These are phyloP conservation scores for Adenanthera pavonina DNA, from an alignment of 306 rosid genomes.

Conservation along the genomic window DNA sequence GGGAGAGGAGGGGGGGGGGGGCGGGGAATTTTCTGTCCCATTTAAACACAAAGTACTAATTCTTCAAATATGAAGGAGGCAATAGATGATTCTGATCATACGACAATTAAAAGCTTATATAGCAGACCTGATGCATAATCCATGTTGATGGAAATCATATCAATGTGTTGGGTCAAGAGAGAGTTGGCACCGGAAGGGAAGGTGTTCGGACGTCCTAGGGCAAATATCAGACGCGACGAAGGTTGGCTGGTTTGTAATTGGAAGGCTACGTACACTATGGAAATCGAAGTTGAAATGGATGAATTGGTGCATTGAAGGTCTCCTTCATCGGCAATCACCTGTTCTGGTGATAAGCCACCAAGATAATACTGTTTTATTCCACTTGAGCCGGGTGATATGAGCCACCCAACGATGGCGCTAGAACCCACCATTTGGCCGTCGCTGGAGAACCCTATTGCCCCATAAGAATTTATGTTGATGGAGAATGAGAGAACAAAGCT, in stretches of 20 bases:
- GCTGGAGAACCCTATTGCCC: slow-evolving; percentile 40
- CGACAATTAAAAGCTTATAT: background rate
- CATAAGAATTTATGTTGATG: slow-evolving; percentile 31
- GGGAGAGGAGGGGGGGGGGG: too few species aligned
- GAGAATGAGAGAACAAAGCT: slow-evolving; percentile 40
- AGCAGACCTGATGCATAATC: slow-evolving; percentile 41
- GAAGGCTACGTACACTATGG: slow-evolving; percentile 9
- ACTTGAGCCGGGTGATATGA: background rate
- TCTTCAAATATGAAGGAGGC: too few species aligned
- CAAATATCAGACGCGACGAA: slow-evolving; percentile 9
- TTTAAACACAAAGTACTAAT: too few species aligned
- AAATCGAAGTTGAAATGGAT: background rate
- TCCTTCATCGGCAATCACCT: background rate
- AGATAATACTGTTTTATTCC: slow-evolving; percentile 23
- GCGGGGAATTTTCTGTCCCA: too few species aligned
- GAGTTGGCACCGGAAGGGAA: background rate
- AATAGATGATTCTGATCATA: too few species aligned
- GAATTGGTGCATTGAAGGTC: background rate
- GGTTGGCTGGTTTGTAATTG: slow-evolving; percentile 41
- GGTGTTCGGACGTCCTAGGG: slow-evolving; percentile 29
- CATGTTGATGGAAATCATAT: slow-evolving; percentile 19
- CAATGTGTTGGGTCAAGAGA: slow-evolving; percentile 20
- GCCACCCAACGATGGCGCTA: slow-evolving; percentile 37
- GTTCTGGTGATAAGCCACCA: background rate
- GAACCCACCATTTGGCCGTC: slow-evolving; percentile 47